Base-by-base conservation (phyloP, 495 filamentous ascomycete genomes). In the Massariosphaeria phaeospora region DNA sequence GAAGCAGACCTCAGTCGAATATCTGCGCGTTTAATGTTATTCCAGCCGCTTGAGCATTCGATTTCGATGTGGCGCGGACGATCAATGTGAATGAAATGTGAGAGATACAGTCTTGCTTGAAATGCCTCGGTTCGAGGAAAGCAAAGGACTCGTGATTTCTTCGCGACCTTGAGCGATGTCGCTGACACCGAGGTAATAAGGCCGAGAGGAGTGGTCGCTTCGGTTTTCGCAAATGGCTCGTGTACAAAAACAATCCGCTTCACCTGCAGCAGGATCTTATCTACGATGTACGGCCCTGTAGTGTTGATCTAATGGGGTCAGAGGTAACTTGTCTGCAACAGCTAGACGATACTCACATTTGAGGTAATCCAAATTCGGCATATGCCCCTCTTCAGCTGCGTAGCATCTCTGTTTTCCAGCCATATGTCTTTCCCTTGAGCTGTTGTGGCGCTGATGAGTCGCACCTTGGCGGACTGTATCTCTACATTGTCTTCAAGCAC, bases 1-100 rank as follows among this genome's bases (percentile, higher is more conserved):
- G 94, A 91, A 3, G 85, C 89, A 53, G 90, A 79, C 60, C 83
- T 80, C 24, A 96, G 73, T 27, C 83, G 82, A 46, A 99, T 67
- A 52, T 85, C 84, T 30, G 82, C 84, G 11, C 64, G 76, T 27
- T 71, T 69, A 40, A 96, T 76, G 2, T 85, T 69, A 64, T 97
- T 96, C 76, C 83, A 83, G 23, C 91, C 91, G 35, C 81, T 84
- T 38, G 75, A 68, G 8, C 95, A 69, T 49, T 83, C 77, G 39
- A 99, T 69, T 55, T 95, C 85, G 4, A 96, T 69, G 9, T 79
- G 81, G 44, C 84, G 83, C 59, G 85, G 81, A 56, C 81, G 79
- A 62, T 93, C 87, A 4, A 97, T 78, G 58, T 89, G 82, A 43
- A 95, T 79, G 36, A 76, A 69, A 48, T 73, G 78, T 1, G 79